Percentiles rank a stretch among this genome's conserved stretches.
Evolutionary conservation across 2,329 filamentous ascomycete genomes (phyloP).

Genomic region (Sordariomycetes sp.): DNA sequence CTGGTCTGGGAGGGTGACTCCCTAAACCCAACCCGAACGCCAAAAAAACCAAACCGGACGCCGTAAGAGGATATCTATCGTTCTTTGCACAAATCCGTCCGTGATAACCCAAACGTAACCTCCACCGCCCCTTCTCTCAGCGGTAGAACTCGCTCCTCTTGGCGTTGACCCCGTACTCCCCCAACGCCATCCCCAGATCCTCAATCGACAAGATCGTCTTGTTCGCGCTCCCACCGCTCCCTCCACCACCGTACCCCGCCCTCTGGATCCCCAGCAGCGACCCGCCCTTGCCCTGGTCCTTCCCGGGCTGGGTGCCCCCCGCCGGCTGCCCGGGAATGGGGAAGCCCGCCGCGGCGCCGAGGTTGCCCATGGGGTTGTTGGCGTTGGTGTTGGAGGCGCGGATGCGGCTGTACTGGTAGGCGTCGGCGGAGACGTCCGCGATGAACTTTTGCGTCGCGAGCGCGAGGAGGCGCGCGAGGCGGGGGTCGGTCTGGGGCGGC

Average conservation of each 20-base stretch:
- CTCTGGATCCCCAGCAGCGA: slow-evolving; percentile 64
- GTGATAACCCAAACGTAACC: background rate
- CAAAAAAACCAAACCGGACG: background rate
- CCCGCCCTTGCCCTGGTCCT: slow-evolving; percentile 45
- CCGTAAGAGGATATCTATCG: background rate
- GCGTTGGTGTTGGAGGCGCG: slow-evolving; percentile 78
- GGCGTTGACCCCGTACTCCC: slow-evolving; percentile 94
- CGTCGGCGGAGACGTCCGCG: slow-evolving; percentile 91
- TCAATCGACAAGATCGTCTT: slow-evolving; percentile 97
- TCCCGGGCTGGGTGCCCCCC: slow-evolving; percentile 37
- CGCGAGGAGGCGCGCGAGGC: slow-evolving; percentile 84
- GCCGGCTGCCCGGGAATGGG: slow-evolving; percentile 52
- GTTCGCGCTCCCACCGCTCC: slow-evolving; percentile 79
- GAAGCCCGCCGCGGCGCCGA: slow-evolving; percentile 66
- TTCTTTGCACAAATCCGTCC: background rate
- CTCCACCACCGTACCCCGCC: slow-evolving; percentile 76
- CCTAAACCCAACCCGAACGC: background rate
- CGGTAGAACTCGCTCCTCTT: slow-evolving; percentile 97
- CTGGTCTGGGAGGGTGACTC: background rate
- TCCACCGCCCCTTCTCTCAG: slow-evolving; percentile 23
- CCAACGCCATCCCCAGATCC: slow-evolving; percentile 94
- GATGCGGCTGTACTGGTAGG: slow-evolving; percentile 95
- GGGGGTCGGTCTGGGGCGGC: slow-evolving; percentile 79
- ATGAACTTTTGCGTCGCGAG: slow-evolving; percentile 99
- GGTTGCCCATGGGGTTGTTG: slow-evolving; percentile 83